phyloP scores from a whole-genome alignment of 2,329 filamentous ascomycete genomes.

The Ceratocystis cubensis region DNA sequence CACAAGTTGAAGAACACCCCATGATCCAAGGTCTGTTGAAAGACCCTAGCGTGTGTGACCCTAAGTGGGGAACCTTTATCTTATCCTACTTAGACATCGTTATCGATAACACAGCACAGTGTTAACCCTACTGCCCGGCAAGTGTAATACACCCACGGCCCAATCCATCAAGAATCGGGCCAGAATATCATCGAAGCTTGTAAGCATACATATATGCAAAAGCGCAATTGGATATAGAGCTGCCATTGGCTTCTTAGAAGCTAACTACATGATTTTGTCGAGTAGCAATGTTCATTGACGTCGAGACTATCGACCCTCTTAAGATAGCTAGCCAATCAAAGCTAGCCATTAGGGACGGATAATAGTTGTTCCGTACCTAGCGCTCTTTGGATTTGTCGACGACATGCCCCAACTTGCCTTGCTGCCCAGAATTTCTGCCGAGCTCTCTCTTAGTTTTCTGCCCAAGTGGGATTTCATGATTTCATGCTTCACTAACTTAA shows the following conservation, averaged over 20 bases:
- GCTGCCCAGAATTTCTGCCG: background rate
- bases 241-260: no score
- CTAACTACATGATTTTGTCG: background rate
- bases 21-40: background rate
- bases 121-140: background rate
- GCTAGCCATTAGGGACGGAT: slow-evolving; percentile 23
- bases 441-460: background rate
- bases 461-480: background rate
- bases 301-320: background rate
- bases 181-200: no score
- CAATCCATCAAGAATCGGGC: background rate
- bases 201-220: background rate
- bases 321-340: background rate
- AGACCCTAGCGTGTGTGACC: background rate
- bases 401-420: slow-evolving; percentile 26
- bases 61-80: background rate
- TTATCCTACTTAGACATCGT: background rate
- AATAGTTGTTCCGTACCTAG: slow-evolving; percentile 26
- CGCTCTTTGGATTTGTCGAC: slow-evolving; percentile 29
- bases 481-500: background rate
- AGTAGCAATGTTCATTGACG: background rate
- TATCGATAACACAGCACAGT: background rate
- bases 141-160: background rate
- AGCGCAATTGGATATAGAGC: background rate
- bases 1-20: background rate